phyloP scores from a whole-genome alignment of 1,139 yeast species.

The Suhomyces anneliseae region DNA sequence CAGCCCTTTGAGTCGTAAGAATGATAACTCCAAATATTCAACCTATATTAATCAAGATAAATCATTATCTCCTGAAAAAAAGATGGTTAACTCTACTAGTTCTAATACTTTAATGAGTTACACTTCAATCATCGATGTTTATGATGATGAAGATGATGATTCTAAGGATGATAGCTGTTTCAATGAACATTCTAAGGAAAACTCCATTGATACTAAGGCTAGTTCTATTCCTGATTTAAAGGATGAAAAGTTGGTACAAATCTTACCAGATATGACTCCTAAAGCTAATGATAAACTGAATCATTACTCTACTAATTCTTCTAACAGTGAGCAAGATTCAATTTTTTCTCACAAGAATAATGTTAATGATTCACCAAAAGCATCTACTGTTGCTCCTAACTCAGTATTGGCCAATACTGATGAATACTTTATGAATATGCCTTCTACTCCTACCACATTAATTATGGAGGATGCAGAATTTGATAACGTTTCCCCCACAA shows the following conservation, averaged over 20 bases:
- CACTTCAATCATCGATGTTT: constrained; percentile 19
- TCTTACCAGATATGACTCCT: neutral
- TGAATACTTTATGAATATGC: constrained; percentile 8
- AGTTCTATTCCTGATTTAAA: constrained; percentile 5
- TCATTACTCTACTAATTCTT: constrained; percentile 10
- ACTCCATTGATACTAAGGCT: constrained; percentile 11
- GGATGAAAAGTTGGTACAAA: neutral
- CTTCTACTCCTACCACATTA: constrained; percentile 25
- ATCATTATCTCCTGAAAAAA: constrained; percentile 3
- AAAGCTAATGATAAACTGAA: constrained; percentile 3
- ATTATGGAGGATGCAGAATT: constrained; percentile 16
- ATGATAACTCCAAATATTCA: constrained; percentile 12
- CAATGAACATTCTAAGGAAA: constrained; percentile 3
- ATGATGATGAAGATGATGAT: constrained; percentile 15
- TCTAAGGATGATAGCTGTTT: constrained; percentile 4
- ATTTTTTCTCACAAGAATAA: constrained; percentile 12
- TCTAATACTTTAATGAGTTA: constrained; percentile 17
- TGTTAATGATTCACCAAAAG: constrained; percentile 1
- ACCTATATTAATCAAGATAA: constrained; percentile 14
- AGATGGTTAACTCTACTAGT: constrained; percentile 12
- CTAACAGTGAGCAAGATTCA: constrained; percentile 19
- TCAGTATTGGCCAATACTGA: neutral
- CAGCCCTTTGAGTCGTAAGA: constrained; percentile 4
- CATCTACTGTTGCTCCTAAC: constrained; percentile 6
- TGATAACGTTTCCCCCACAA: constrained; percentile 8